Conservation (phyloP, 2,329 filamentous ascomycete genomes). For the Alternaria sp. region DNA sequence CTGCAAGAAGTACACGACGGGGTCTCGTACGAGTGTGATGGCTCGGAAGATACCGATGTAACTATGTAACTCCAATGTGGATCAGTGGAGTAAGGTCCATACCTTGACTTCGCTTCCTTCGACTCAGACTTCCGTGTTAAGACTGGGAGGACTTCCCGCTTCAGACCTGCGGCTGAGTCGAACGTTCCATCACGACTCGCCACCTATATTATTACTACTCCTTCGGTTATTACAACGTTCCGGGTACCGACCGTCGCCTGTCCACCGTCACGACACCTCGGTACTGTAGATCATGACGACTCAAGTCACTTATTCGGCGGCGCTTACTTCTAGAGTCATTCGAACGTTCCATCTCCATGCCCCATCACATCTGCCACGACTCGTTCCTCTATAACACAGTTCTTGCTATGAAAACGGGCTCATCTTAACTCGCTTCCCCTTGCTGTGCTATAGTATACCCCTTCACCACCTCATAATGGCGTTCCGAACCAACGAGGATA, state of each 20-base stretch:
- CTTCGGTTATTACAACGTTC: background rate
- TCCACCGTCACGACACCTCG: background rate
- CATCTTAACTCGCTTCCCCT: background rate
- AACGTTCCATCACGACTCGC: background rate
- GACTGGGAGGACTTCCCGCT: background rate
- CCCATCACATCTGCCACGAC: background rate
- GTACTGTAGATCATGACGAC: background rate
- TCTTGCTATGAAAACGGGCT: background rate
- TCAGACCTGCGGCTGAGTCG: background rate
- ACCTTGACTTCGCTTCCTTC: background rate
- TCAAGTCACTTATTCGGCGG: background rate
- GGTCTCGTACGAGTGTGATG: background rate
- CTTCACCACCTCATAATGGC: background rate
- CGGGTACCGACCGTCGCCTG: background rate
- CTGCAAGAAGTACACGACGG: no score
- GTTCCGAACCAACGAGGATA: background rate
- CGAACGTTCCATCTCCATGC: background rate
- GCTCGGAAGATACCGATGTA: background rate
- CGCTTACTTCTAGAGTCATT: background rate
- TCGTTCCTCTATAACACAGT: background rate
- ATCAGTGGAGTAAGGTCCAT: background rate
- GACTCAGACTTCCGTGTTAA: background rate
- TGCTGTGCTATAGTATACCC: background rate
- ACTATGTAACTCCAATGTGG: background rate
- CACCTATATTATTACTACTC: background rate